Evolutionary conservation across 2,329 filamentous ascomycete species (phyloP).

Genomic region (Colletotrichum orbiculare): DNA sequence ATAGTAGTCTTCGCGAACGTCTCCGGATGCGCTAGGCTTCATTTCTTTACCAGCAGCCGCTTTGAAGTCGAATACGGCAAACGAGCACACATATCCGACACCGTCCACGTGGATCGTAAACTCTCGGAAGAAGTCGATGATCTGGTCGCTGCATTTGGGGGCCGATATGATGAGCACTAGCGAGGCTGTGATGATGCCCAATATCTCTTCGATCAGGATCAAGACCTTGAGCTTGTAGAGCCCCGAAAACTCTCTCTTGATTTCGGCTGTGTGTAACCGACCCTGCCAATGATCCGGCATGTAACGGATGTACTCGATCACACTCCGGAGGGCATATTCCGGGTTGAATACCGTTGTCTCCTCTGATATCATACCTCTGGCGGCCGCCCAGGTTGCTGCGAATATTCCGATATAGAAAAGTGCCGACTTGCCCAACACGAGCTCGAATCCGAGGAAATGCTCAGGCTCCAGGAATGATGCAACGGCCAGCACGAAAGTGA

Average conservation of each 20-base stretch:
- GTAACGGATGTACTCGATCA: slow-evolving; percentile 94
- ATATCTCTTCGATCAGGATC: slow-evolving; percentile 91
- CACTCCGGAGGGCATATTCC: slow-evolving; percentile 86
- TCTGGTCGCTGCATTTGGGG: slow-evolving; percentile 87
- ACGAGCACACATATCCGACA: slow-evolving; percentile 94
- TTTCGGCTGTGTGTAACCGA: slow-evolving; percentile 91
- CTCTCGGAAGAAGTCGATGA: slow-evolving; percentile 98
- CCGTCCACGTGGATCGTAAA: slow-evolving; percentile 98
- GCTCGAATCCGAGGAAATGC: slow-evolving; percentile 89
- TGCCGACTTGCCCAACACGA: slow-evolving; percentile 87
- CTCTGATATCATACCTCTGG: slow-evolving; percentile 85
- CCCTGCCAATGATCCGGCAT: slow-evolving; percentile 89
- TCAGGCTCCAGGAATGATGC: slow-evolving; percentile 91
- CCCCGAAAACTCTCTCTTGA: slow-evolving; percentile 88
- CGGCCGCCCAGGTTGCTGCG: slow-evolving; percentile 83
- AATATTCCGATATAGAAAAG: slow-evolving; percentile 91
- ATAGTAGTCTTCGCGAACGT: slow-evolving; percentile 91
- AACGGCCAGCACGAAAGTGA: slow-evolving; percentile 86
- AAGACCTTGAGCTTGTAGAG: slow-evolving; percentile 93
- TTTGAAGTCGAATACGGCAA: slow-evolving; percentile 97
- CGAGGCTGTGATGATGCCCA: slow-evolving; percentile 92
- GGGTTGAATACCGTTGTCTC: slow-evolving; percentile 93
- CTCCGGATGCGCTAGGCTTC: slow-evolving; percentile 54
- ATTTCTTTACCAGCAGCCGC: slow-evolving; percentile 70
- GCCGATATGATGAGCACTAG: slow-evolving; percentile 89